Conservation (phyloP, 148 eudicot species). For the Rhododendron ferrugineum region DNA sequence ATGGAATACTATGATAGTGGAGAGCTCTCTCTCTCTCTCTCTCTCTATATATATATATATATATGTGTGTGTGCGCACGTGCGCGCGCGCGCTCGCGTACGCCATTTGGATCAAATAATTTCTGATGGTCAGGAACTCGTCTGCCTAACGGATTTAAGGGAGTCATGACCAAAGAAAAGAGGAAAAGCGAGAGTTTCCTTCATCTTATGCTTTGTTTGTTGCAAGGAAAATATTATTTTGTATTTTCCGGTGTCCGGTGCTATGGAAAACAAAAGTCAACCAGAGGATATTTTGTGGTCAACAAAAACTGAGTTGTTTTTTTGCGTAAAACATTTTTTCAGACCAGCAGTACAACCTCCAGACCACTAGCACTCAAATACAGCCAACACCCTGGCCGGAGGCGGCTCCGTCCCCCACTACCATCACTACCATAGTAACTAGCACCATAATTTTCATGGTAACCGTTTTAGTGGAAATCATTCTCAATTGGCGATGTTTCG, state of each 20-base stretch:
- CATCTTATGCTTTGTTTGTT: background rate
- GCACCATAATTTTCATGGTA: background rate
- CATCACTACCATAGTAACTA: background rate
- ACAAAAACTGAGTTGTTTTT: background rate
- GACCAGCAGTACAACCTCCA: too few relatives aligned
- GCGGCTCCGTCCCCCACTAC: background rate
- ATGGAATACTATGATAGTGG: slow-evolving; percentile 96
- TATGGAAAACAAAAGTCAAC: background rate
- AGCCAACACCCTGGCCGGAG: background rate
- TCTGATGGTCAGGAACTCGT: background rate
- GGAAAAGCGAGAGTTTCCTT: background rate
- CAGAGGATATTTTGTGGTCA: background rate
- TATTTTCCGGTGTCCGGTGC: background rate
- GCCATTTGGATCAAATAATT: background rate
- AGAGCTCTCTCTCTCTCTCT: slow-evolving; percentile 45
- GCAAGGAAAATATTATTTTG: background rate
- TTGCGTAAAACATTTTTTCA: too few relatives aligned
- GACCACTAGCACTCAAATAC: background rate
- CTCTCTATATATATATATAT: too few relatives aligned
- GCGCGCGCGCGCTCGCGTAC: too few relatives aligned
- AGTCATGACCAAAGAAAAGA: background rate
- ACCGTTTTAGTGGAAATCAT: background rate
- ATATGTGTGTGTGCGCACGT: too few relatives aligned
- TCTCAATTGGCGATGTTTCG: background rate
- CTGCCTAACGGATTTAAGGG: background rate